phyloP scores from a whole-genome alignment of 352 stramenopile genomes.

The Globisporangium spiculum region DNA sequence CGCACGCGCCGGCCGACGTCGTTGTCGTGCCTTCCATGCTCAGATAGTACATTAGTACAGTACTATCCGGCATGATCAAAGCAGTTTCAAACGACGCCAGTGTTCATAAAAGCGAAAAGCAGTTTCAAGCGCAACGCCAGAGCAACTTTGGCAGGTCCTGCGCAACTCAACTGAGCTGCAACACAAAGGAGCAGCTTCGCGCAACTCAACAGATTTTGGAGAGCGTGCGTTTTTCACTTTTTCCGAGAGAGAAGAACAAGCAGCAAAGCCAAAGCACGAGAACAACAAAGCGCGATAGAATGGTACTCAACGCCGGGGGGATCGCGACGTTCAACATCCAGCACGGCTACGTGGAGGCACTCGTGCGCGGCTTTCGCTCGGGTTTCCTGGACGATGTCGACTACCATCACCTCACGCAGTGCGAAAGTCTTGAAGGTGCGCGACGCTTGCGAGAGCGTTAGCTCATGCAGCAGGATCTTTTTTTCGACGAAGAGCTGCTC shows the following conservation, averaged over 20 bases:
- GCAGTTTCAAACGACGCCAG: too few species aligned
- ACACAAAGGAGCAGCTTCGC: too few species aligned
- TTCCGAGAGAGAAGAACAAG: background rate
- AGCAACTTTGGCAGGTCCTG: too few species aligned
- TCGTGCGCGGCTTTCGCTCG: slow-evolving; percentile 95
- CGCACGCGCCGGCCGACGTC: slow-evolving; percentile 27
- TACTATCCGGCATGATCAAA: too few species aligned
- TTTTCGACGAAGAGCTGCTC: background rate
- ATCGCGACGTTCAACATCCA: slow-evolving; percentile 98
- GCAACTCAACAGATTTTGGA: too few species aligned
- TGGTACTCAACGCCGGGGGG: slow-evolving; percentile 77
- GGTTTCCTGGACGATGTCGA: slow-evolving; percentile 88
- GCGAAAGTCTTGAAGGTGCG: slow-evolving; percentile 87
- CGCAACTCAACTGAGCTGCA: too few species aligned
- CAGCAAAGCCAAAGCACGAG: background rate
- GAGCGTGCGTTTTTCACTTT: too few species aligned
- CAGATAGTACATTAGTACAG: slow-evolving; percentile 31
- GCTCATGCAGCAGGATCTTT: slow-evolving; percentile 15
- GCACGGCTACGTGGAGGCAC: slow-evolving; percentile 96
- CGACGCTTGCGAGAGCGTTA: background rate
- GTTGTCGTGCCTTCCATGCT: slow-evolving; percentile 49
- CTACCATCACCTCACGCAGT: slow-evolving; percentile 89
- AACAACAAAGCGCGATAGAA: slow-evolving; percentile 17
- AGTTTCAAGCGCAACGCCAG: too few species aligned
- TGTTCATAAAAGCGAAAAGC: too few species aligned